These are phyloP conservation scores for Rhizopus delemar DNA, from an alignment of 371 early-diverging fungal species.

Conservation along the genomic window DNA sequence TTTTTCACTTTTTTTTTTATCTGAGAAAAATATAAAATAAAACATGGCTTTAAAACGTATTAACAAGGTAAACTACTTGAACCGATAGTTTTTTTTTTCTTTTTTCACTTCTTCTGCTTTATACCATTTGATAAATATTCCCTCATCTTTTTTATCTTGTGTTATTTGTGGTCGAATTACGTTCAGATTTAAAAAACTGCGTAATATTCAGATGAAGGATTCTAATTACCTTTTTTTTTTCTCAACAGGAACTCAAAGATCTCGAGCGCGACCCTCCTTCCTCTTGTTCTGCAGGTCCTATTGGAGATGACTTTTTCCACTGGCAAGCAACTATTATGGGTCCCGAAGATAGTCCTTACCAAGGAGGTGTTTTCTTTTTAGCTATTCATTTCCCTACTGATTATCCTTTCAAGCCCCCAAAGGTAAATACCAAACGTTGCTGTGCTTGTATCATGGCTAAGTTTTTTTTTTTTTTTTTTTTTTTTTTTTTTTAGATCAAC, in stretches of 20 bases:
- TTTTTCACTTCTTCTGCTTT: neutral
- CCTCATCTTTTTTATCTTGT: neutral
- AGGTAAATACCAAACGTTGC: conserved; percentile 49
- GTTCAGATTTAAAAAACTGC: neutral
- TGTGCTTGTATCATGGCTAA: neutral
- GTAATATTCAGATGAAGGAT: conserved; percentile 4
- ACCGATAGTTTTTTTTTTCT: neutral
- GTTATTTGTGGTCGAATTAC: neutral
- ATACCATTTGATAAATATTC: neutral
- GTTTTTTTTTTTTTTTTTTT: neutral
- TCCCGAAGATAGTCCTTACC: conserved; percentile 78
- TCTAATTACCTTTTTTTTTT: neutral
- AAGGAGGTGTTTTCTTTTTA: conserved; percentile 96
- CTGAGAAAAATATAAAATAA: neutral
- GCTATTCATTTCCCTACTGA: conserved; percentile 98
- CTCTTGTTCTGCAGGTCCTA: conserved; percentile 92
- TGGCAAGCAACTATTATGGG: conserved; percentile 98
- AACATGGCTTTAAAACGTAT: conserved; percentile 74
- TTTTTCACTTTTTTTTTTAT: neutral
- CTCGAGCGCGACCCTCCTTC: conserved; percentile 95
- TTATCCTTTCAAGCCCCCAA: conserved; percentile 99
- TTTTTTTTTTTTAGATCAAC: conserved; percentile 62
- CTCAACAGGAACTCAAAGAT: conserved; percentile 89
- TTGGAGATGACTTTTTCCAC: conserved; percentile 87
- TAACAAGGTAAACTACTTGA: conserved; percentile 72